Conservation (phyloP, 1,284 basidiomycete genomes). For the Porogramme epimiltina region DNA sequence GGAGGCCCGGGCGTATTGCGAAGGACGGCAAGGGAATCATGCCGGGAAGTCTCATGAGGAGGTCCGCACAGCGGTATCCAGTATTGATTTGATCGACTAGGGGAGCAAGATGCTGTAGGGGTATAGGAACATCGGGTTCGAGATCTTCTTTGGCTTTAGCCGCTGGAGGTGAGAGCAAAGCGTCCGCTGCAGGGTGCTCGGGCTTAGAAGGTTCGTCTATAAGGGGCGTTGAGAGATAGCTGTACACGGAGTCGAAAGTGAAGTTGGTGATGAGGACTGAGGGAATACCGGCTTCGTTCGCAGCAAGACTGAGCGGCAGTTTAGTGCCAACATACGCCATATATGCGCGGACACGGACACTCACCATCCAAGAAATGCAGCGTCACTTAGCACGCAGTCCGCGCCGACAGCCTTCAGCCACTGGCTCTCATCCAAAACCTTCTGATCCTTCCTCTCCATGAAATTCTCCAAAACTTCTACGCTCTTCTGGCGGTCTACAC, state of each 20-base stretch:
- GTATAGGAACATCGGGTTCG: constrained; percentile 54
- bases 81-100: constrained; percentile 61
- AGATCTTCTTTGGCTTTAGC: constrained; percentile 8
- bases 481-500: constrained; percentile 72
- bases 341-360: constrained; percentile 25
- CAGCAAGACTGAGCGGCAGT: constrained; percentile 56
- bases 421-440: constrained; percentile 53
- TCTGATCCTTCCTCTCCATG: constrained; percentile 53
- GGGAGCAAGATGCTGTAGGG: constrained; percentile 49
- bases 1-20: constrained; percentile 49
- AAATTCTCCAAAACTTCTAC: constrained; percentile 63
- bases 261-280: constrained; percentile 78
- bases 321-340: background rate
- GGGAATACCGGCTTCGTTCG: constrained; percentile 61
- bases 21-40: constrained; percentile 78
- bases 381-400: constrained; percentile 72
- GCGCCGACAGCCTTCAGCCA: constrained; percentile 59
- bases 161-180: constrained; percentile 5
- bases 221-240: constrained; percentile 50
- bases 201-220: constrained; percentile 17
- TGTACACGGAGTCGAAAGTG: constrained; percentile 81
- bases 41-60: constrained; percentile 71
- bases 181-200: constrained; percentile 3
- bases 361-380: constrained; percentile 78
- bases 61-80: constrained; percentile 74